Conservation (phyloP, 805 yeast genomes). For the Deakozyma indianensis region DNA sequence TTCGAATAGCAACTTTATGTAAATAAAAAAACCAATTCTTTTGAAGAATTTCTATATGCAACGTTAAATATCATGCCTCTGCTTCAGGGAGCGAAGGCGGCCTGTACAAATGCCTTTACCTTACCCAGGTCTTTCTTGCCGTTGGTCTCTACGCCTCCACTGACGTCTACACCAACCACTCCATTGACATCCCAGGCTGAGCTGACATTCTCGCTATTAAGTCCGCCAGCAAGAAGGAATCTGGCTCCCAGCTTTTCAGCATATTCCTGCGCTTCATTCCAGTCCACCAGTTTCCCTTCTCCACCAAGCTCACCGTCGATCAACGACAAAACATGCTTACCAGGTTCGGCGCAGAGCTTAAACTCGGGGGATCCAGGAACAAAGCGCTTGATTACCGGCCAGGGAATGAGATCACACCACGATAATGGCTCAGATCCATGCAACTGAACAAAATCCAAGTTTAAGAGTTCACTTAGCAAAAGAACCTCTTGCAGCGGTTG, state of each 20-base stretch:
- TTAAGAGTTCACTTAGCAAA: slow-evolving; percentile 25
- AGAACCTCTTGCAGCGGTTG: slow-evolving; percentile 55
- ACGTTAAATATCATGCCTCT: neutral
- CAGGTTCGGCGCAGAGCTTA: slow-evolving; percentile 16
- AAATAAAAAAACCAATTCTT: neutral
- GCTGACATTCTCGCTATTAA: slow-evolving; percentile 57
- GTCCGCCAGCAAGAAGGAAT: slow-evolving; percentile 80
- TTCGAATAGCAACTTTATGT: too few species aligned
- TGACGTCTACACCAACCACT: slow-evolving; percentile 82
- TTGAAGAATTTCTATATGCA: too few species aligned
- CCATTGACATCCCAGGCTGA: slow-evolving; percentile 39
- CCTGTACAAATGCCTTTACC: slow-evolving; percentile 40
- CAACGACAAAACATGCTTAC: slow-evolving; percentile 41
- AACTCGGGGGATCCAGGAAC: slow-evolving; percentile 37
- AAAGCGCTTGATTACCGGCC: slow-evolving; percentile 63
- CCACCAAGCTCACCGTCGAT: slow-evolving; percentile 89
- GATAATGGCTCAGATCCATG: slow-evolving; percentile 63
- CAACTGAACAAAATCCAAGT: slow-evolving; percentile 68
- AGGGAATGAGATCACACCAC: slow-evolving; percentile 24
- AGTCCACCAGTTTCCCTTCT: slow-evolving; percentile 67
- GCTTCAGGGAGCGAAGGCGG: slow-evolving; percentile 27
- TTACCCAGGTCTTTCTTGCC: slow-evolving; percentile 61
- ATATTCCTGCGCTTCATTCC: slow-evolving; percentile 31
- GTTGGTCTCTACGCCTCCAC: slow-evolving; percentile 82
- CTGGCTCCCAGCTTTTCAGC: slow-evolving; percentile 18